Evolutionary conservation across 768 basidiomycete species (phyloP), one percentile per base, ranked within the genome.

Genomic region (Nidularia pulvinata): DNA sequence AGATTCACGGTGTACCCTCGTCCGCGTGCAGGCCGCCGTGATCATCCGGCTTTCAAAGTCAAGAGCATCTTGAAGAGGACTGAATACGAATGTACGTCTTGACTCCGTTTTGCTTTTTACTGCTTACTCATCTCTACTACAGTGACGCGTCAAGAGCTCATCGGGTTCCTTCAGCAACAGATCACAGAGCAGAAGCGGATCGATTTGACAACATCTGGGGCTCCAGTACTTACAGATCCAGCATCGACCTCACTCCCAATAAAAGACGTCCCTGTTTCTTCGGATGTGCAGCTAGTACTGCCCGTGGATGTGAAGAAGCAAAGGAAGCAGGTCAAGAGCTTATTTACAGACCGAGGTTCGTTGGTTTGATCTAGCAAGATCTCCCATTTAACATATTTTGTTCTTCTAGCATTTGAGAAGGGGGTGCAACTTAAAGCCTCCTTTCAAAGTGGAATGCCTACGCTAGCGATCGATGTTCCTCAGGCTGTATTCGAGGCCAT

Each of bases 61-160:
- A 92, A 91, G 73, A 92, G 88, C 59, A 84, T 93, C 22, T 74
- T 93, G 48, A 88, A 83, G 65, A 86, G 88, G 22, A 86, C 85
- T 0, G 91, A 93, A 65, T 78, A 82, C 49, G 91, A 91, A 64
- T 70, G 91, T 89, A 57, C 55, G 82, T 62, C 3, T 14, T 7
- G 42, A 16, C 32, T 19, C 6, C 6, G 33, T 7, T 19, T 51
- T 46, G 1, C 10, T 25, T 37, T 6, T n/a, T 32, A 54, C 10
- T 58, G 4, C 14, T 30, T 36, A 32, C 10, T 13, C 14, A 30
- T 32, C 48, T 9, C 43, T 63, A 33, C 19, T 33, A 3, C 33
- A 74, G 71, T 77, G 16, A 69, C 88, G 5, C 78, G 82, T 5
- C 83, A 86, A 49, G 89, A 93, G 53, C 77, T 94, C 1, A 84